Conservation (phyloP, 139 green algal genomes). For the Desmodesmus armatus region DNA sequence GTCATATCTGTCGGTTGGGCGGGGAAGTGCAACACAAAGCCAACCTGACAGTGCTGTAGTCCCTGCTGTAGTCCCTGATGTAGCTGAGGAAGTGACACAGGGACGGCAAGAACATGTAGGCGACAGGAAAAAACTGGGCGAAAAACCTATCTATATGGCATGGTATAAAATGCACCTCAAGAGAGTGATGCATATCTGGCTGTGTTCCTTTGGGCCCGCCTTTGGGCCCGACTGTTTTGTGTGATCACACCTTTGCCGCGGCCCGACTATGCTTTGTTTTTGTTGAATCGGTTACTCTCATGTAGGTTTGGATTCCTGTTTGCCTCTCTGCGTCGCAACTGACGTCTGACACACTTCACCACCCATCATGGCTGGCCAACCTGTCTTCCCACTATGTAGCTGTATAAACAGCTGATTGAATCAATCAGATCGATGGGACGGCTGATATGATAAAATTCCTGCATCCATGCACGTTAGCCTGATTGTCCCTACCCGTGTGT, state of each 20-base stretch:
- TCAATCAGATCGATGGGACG: too few relatives aligned
- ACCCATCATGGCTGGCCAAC: too few relatives aligned
- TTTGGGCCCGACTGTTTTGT: not conserved
- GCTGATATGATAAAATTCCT: too few relatives aligned
- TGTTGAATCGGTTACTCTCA: too few relatives aligned
- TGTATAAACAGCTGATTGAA: too few relatives aligned
- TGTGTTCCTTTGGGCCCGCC: not conserved
- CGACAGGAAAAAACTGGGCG: not conserved
- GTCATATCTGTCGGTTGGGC: not conserved
- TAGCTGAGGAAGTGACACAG: not conserved
- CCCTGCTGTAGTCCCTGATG: not conserved
- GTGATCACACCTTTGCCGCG: not conserved
- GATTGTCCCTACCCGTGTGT: too few relatives aligned
- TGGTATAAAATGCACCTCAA: not conserved
- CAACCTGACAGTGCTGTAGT: not conserved
- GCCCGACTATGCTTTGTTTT: not conserved
- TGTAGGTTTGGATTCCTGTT: too few relatives aligned
- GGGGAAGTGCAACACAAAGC: not conserved
- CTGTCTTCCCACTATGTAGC: too few relatives aligned
- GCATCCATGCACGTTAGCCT: too few relatives aligned
- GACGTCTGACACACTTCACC: too few relatives aligned
- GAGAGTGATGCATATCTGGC: not conserved
- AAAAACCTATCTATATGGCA: not conserved
- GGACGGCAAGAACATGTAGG: not conserved
- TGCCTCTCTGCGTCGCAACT: too few relatives aligned